These are phyloP conservation scores for Solanum microdontum DNA, from an alignment of 257 asterid species.

Conservation along the genomic window DNA sequence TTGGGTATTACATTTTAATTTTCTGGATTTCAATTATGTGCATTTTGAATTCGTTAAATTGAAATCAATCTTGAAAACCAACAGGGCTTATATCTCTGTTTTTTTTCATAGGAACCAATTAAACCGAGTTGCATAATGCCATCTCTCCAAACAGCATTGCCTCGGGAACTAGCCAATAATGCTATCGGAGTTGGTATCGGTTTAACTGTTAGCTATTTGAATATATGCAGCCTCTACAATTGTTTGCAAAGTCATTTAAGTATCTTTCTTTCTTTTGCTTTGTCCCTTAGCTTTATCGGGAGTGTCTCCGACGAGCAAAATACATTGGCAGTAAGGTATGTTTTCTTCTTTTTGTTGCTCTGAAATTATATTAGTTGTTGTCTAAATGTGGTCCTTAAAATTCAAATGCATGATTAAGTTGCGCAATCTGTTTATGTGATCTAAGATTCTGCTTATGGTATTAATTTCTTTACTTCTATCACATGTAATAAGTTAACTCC, in stretches of 20 bases:
- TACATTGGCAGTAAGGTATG: constrained; percentile 70
- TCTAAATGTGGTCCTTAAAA: neutral
- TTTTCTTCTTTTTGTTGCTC: constrained; percentile 1
- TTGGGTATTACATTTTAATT: neutral
- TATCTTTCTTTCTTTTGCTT: neutral
- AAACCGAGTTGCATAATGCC: constrained; percentile 34
- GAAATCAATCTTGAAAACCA: neutral
- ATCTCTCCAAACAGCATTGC: constrained; percentile 76
- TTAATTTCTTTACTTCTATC: neutral
- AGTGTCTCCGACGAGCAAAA: constrained; percentile 86
- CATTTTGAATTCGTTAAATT: neutral
- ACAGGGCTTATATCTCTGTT: neutral
- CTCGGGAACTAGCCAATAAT: constrained; percentile 90
- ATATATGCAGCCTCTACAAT: neutral
- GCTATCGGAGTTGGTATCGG: constrained; percentile 41
- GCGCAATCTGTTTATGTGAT: neutral
- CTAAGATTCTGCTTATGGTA: neutral
- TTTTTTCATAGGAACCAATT: neutral
- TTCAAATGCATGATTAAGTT: neutral
- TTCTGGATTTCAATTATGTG: neutral
- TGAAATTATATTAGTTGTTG: neutral
- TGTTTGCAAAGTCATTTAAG: neutral
- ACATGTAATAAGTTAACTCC: neutral
- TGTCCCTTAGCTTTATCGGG: constrained; percentile 66
- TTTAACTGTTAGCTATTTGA: neutral